phyloP scores from a whole-genome alignment of 2,329 filamentous ascomycete species.

The Aspergillus aculeatus region DNA sequence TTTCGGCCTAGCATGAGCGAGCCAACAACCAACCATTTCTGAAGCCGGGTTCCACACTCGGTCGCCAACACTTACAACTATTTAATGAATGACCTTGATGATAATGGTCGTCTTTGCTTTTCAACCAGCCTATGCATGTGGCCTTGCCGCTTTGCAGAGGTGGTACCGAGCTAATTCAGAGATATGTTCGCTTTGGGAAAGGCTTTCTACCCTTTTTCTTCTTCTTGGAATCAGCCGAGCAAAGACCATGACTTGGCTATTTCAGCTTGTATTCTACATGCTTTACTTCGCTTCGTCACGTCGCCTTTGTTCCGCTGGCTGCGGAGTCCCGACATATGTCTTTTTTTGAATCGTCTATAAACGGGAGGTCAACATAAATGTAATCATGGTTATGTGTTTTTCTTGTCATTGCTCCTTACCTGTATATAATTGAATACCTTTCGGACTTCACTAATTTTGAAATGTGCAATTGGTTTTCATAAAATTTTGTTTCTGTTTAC shows the following conservation, averaged over 20 bases:
- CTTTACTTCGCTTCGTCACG: slow-evolving; percentile 12
- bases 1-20: background rate
- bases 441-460: slow-evolving; percentile 1
- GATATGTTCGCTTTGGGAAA: slow-evolving; percentile 15
- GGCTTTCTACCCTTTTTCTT: slow-evolving; percentile 12
- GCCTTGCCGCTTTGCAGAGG: slow-evolving; percentile 17
- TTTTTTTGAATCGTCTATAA: slow-evolving; percentile 20
- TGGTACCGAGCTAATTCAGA: slow-evolving; percentile 15
- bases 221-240: slow-evolving; percentile 10
- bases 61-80: slow-evolving; percentile 20
- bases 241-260: slow-evolving; percentile 2
- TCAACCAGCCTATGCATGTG: slow-evolving; percentile 25
- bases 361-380: slow-evolving; percentile 18
- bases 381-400: slow-evolving; percentile 20
- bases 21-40: slow-evolving; percentile 4
- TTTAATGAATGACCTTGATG: slow-evolving; percentile 32
- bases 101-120: slow-evolving; percentile 25
- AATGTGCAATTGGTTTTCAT: background rate
- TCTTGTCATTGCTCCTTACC: slow-evolving; percentile 6
- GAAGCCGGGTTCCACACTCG: slow-evolving; percentile 10
- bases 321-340: background rate
- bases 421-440: slow-evolving; percentile 8
- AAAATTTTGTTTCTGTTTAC: no score
- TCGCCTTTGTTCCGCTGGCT: background rate
- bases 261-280: slow-evolving; percentile 23